These are phyloP conservation scores for Aspergillus carlsbadensis DNA, from an alignment of 495 filamentous ascomycete genomes.

Conservation along the genomic window DNA sequence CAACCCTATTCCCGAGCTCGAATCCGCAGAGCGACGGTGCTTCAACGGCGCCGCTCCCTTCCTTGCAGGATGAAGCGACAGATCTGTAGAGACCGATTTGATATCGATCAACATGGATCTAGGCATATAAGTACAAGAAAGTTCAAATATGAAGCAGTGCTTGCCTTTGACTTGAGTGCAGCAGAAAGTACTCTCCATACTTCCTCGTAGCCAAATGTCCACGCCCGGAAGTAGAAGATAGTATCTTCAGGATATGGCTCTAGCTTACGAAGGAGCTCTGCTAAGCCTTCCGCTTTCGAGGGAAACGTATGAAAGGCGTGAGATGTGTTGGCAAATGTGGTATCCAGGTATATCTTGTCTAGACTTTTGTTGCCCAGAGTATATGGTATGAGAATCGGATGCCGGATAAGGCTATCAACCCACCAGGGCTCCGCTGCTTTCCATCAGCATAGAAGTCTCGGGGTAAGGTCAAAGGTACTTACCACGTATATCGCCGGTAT, in stretches of 20 bases:
- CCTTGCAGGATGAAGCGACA: constrained; percentile 42
- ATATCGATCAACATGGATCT: constrained; percentile 85
- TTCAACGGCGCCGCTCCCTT: constrained; percentile 46
- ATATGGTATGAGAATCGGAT: constrained; percentile 77
- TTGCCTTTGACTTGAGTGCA: constrained; percentile 63
- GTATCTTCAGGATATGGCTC: constrained; percentile 69
- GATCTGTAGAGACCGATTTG: constrained; percentile 72
- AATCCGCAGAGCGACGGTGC: constrained; percentile 73
- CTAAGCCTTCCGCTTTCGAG: constrained; percentile 67
- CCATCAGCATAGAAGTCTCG: not conserved
- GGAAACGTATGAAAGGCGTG: constrained; percentile 51
- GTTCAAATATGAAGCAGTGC: not conserved
- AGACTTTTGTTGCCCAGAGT: constrained; percentile 61
- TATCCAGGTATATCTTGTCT: constrained; percentile 86
- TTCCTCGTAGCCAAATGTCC: constrained; percentile 94
- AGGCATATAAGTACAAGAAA: constrained; percentile 12
- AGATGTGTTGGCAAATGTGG: constrained; percentile 62
- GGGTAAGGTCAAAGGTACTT: constrained; percentile 22
- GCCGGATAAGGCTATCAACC: constrained; percentile 62
- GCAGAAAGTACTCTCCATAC: constrained; percentile 83
- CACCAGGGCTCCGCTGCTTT: constrained; percentile 63
- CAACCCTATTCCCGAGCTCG: constrained; percentile 66
- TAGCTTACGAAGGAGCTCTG: constrained; percentile 71
- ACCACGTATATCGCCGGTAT: constrained; percentile 91
- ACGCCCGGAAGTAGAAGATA: constrained; percentile 80